These are phyloP conservation scores for Podila minutissima DNA, from an alignment of 192 early-diverging fungal species.

Conservation along the genomic window DNA sequence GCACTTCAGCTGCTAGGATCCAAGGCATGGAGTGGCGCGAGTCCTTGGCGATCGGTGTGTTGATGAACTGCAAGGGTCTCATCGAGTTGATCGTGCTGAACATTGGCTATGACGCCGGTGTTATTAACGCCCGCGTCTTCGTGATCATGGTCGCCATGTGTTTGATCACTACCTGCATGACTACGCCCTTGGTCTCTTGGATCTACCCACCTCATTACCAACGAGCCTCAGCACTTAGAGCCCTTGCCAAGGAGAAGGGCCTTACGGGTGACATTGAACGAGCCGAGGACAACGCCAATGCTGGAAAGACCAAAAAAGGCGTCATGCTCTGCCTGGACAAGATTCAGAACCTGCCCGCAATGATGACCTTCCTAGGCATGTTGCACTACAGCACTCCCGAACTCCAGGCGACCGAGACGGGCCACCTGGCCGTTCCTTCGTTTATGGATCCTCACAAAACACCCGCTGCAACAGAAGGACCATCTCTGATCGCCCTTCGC, in stretches of 20 bases:
- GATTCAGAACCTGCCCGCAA: conserved; percentile 52
- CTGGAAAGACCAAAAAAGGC: conserved; percentile 14
- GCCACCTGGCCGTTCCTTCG: conserved; percentile 15
- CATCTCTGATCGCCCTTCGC: conserved; percentile 71
- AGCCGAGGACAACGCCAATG: neutral
- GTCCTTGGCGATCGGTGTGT: conserved; percentile 82
- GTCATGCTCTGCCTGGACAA: conserved; percentile 45
- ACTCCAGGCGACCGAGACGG: neutral
- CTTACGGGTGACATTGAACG: conserved; percentile 17
- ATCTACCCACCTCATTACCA: conserved; percentile 82
- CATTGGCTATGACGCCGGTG: conserved; percentile 85
- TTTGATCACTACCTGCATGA: conserved; percentile 89
- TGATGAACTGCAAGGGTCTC: conserved; percentile 97
- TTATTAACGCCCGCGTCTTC: conserved; percentile 74
- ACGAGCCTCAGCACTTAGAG: conserved; percentile 24
- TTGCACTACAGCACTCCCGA: conserved; percentile 25
- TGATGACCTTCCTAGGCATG: conserved; percentile 54
- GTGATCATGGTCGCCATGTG: conserved; percentile 65
- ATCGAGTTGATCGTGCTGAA: conserved; percentile 97
- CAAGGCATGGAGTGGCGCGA: conserved; percentile 84
- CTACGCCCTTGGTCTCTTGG: conserved; percentile 76
- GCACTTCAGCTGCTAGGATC: conserved; percentile 71
- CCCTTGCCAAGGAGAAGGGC: conserved; percentile 27
- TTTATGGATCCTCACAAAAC: neutral
- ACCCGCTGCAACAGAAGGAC: neutral